Evolutionary conservation across 1,284 basidiomycete species (phyloP), one percentile per base, ranked within the genome.

Genomic region (Ceratobasidium sp.): DNA sequence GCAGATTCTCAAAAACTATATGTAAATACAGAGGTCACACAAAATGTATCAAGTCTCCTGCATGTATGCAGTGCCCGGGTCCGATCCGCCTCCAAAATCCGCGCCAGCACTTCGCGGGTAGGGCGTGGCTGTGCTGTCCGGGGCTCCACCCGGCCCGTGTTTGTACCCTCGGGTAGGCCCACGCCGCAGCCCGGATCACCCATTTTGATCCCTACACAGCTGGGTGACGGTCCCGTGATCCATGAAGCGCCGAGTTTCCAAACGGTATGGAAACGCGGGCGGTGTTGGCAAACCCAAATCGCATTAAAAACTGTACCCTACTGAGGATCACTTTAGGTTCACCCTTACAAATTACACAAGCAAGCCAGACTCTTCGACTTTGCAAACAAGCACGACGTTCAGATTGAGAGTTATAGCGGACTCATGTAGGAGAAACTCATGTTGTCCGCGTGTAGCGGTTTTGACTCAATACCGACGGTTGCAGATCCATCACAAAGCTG

Each of bases 321-420:
- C n/a, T n/a, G n/a, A n/a, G n/a, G n/a, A n/a, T n/a, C n/a, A n/a
- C n/a, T n/a, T n/a, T n/a, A n/a, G n/a, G n/a, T 94, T 68, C 90
- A 93, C 77, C 92, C 92, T 7, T 92, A 92, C 81, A 90, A 91
- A 71, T 90, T 90, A 80, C 83, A 84, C 7, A 83, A 86, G 65
- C 88, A 89, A 79, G 86, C 84, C 20, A 86, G 88, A 1, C 85
- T 91, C 13, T 82, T 94, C 23, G 88, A 89, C 37, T 92, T 86
- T 79, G 86, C 87, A 61, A 84, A 85, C 3, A 83, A 87, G 78
- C 85, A 93, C 74, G 86, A 86, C 35, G 91, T 94, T 66, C 85
- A 90, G 0, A 88, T 89, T 51, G 92, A 93, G 81, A 91, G 90
- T 0, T 94, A 92, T 83, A 91, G 90, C 61, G 84, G 89, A 58